Evolutionary conservation across 306 rosid genomes (phyloP), one percentile per base, ranked within the genome.

Genomic region (Casuarina equisetifolia): DNA sequence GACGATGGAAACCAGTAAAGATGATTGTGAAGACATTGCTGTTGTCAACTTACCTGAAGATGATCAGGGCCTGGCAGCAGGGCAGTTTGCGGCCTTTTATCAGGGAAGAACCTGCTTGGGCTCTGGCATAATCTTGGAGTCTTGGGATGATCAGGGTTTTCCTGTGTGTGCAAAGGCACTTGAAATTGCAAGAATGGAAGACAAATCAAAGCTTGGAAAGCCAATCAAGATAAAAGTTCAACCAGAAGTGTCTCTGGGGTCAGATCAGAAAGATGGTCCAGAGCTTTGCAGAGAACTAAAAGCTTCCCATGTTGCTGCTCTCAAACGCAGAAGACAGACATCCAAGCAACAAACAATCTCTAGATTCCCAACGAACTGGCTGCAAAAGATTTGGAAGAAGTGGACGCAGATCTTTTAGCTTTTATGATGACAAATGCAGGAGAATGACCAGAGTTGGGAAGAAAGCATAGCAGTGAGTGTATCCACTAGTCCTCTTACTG

Each of bases 51-150:
- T 92, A 81, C 84, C 87, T 52, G 89, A 85, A 70, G 97, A 95
- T 75, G 98, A 92, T 80, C 98, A 92, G 83, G 98, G 98, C 75
- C 90, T 95, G 74, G 98, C 97, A 51, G 97, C 96, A 3, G 98
- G 98, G 73, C 98, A 92, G 81, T 95, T 91, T 82, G 88, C 96
- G 0, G 97, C 97, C 84, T 92, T 95, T 84, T 95, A 92, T 49
- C 80, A 82, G 66, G 97, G 97, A 82, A 89, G 84, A 54, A 85
- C 72, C 9, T 95, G 98, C 86, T 87, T 92, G 74, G 98, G 97
- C 48, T 95, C 97, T 1, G 97, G 97, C 75, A 89, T 95, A 81
- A 92, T 95, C 54, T 84, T 91, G 85, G 97, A 92, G 84, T 91
- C 97, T 0, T 88, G 97, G 92, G 97, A 92, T 80, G 93, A 91